Evolutionary conservation across 1,284 basidiomycete genomes (phyloP).

Genomic region (Ceratobasidium sp.): DNA sequence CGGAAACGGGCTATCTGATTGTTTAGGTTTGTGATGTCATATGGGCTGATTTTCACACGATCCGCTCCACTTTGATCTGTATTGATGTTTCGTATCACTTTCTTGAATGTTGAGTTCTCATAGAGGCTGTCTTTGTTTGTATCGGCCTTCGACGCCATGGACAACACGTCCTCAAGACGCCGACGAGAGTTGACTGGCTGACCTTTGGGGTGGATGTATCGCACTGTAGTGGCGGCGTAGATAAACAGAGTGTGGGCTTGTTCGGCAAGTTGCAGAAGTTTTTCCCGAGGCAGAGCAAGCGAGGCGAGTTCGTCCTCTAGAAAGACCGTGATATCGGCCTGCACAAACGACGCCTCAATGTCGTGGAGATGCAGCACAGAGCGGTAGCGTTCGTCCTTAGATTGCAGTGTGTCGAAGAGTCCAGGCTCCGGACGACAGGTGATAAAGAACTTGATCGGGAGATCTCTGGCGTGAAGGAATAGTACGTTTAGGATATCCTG

Average conservation of each 20-base stretch:
- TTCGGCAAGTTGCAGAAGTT: neutral
- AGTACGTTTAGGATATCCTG: slow-evolving; percentile 47
- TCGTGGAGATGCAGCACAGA: slow-evolving; percentile 9
- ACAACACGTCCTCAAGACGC: neutral
- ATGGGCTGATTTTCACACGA: too few species aligned
- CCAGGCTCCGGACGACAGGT: slow-evolving; percentile 51
- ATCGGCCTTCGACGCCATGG: neutral
- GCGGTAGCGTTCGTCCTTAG: neutral
- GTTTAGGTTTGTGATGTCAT: too few species aligned
- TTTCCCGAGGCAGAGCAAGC: neutral
- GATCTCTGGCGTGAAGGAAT: slow-evolving; percentile 48
- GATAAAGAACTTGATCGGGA: slow-evolving; percentile 51
- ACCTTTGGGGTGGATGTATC: neutral
- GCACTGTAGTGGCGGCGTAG: slow-evolving; percentile 10
- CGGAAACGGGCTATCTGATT: too few species aligned
- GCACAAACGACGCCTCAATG: slow-evolving; percentile 20
- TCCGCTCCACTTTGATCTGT: too few species aligned
- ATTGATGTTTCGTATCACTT: too few species aligned
- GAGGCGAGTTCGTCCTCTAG: neutral
- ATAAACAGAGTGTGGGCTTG: slow-evolving; percentile 15
- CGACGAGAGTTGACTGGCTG: neutral
- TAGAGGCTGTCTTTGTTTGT: too few species aligned
- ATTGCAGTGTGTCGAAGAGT: neutral
- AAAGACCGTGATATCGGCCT: neutral
- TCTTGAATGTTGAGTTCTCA: too few species aligned